Base-by-base conservation (phyloP, 129 eudicot species). In the Tagetes patula region DNA sequence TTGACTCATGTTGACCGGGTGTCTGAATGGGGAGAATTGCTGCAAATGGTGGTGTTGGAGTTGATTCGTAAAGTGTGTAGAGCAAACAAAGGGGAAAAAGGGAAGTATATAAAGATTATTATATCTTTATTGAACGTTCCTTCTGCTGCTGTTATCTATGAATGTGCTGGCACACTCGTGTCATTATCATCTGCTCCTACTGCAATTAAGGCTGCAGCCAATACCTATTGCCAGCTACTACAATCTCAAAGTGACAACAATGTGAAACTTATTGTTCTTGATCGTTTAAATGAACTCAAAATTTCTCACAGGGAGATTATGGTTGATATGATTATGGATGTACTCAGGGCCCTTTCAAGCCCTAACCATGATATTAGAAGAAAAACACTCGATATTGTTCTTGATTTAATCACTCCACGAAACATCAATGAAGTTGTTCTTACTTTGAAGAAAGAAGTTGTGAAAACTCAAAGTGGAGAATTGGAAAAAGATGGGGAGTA, bases 291-390 rank as follows among this genome's bases (percentile, higher is more conserved):
- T 69, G 98, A 94, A 69, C 91, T 94, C 33, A 94, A 90, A 79
- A 47, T 90, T 42, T 83, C 93, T 50, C 96, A 94, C 71, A 76
- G 84, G 41, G 98, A 90, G 49, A 86, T 94, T 48, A 90, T 94
- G 98, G 90, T 94, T 68, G 96, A 94, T 58, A 77, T 88, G 96
- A 94, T 94, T 14, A 94, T 94, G 98, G 98, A 94, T 83, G 88
- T 94, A 31, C 93, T 94, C 63, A 82, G 98, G 75, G 98, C 96
- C 62, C 90, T 94, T 67, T 87, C 97, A n/a, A 94, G 97, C 81
- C 97, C 98, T 14, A 94, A 94, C 81, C 96, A 87, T 70, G 98
- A 94, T 62, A 94, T 94, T 55, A 83, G 93, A 14, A 84, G 91
- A 84, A 94, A 94, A 80, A 90, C 98, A 31, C 84, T 94, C 43